Conservation (phyloP, 805 yeast species). For the Candida morakotiae region DNA sequence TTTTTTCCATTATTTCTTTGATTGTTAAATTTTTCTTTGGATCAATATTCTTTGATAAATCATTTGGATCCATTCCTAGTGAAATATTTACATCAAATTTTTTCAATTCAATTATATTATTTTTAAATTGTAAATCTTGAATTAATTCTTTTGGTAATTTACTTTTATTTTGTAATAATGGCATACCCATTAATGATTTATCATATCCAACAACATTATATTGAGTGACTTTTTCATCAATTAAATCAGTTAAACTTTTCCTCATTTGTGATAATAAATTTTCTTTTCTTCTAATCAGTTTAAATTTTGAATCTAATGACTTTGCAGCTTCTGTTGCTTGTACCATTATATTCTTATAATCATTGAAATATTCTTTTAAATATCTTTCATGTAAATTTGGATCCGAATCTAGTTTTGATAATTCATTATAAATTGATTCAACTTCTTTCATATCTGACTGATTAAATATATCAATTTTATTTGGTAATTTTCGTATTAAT, state of each 20-base stretch:
- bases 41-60: slow-evolving; percentile 15
- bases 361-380: slow-evolving; percentile 27
- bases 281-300: slow-evolving; percentile 32
- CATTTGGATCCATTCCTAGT: slow-evolving; percentile 16
- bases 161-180: slow-evolving; percentile 18
- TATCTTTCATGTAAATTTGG: slow-evolving; percentile 34
- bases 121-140: slow-evolving; percentile 28
- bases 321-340: slow-evolving; percentile 29
- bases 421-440: slow-evolving; percentile 26
- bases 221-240: slow-evolving; percentile 11
- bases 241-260: slow-evolving; percentile 1
- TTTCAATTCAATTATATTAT: slow-evolving; percentile 22
- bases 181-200: slow-evolving; percentile 34
- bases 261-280: slow-evolving; percentile 13
- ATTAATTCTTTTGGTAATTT: slow-evolving; percentile 36
- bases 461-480: slow-evolving; percentile 30
- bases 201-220: slow-evolving; percentile 42
- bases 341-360: slow-evolving; percentile 28
- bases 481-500: slow-evolving; percentile 28
- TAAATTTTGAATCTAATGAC: slow-evolving; percentile 34
- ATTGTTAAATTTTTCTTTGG: slow-evolving; percentile 10
- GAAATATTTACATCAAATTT: slow-evolving; percentile 35
- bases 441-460: slow-evolving; percentile 24
- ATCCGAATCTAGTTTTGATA: slow-evolving; percentile 33
- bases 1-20: slow-evolving; percentile 4